A percentile compares a stretch with the other conserved stretches of the same genome.
Evolutionary conservation across 352 stramenopile genomes (phyloP).

Genomic region (Aphanomyces cochlioides): DNA sequence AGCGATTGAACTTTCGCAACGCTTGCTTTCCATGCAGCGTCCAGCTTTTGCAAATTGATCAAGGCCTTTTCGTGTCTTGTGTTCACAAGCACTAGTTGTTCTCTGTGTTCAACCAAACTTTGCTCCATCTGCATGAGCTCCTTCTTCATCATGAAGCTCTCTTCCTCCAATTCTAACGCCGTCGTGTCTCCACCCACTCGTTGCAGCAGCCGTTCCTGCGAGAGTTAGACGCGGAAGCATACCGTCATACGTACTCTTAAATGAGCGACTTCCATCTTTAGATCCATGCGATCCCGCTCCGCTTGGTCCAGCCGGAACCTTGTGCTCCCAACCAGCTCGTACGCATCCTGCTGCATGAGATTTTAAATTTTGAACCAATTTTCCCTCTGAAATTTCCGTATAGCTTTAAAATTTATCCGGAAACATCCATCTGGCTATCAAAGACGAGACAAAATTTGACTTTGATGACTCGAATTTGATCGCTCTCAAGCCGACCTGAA

Average conservation of each 20-base stretch:
- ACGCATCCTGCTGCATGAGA: slow-evolving; percentile 3
- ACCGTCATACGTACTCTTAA: slow-evolving; percentile 39
- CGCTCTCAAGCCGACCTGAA: too few relatives aligned
- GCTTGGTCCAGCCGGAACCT: slow-evolving; percentile 23
- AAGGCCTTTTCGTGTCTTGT: slow-evolving; percentile 63
- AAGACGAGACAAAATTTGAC: too few relatives aligned
- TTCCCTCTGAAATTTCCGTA: not conserved
- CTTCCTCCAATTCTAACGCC: slow-evolving; percentile 69
- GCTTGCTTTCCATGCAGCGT: slow-evolving; percentile 67
- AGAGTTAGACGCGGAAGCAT: not conserved
- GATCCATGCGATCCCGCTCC: slow-evolving; percentile 74
- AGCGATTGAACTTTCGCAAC: slow-evolving; percentile 34
- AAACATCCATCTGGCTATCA: not conserved
- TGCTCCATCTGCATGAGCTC: slow-evolving; percentile 53
- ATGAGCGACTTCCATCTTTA: slow-evolving; percentile 82
- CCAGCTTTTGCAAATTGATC: slow-evolving; percentile 60
- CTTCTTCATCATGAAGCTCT: slow-evolving; percentile 65
- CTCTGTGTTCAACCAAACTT: slow-evolving; percentile 40
- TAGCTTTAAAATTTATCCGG: not conserved
- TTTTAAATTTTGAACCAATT: slow-evolving; percentile 3
- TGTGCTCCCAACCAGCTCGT: slow-evolving; percentile 25
- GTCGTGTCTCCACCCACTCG: slow-evolving; percentile 72
- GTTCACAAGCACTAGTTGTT: slow-evolving; percentile 48
- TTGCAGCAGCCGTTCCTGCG: slow-evolving; percentile 51
- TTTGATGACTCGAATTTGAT: too few relatives aligned